Evolutionary conservation across 768 basidiomycete species (phyloP).

Genomic region (Suillus paluster): DNA sequence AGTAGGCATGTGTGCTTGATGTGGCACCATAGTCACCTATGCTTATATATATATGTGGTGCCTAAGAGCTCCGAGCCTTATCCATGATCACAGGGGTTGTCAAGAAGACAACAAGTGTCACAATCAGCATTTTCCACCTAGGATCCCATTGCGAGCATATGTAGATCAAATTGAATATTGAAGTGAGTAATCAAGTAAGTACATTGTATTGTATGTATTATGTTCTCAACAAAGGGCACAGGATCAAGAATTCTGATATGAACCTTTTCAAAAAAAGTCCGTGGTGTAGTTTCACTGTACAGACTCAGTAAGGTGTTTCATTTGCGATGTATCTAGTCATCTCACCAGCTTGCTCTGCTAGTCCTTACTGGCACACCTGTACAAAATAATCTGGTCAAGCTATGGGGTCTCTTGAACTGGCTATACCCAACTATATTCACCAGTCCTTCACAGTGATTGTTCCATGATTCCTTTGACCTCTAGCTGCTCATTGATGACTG

Average conservation of each 20-base stretch:
- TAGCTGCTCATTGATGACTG: too few relatives aligned
- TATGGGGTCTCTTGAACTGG: constrained; percentile 61
- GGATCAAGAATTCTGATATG: constrained; percentile 71
- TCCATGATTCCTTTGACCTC: constrained; percentile 60
- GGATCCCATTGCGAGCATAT: too few relatives aligned
- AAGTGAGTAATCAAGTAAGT: too few relatives aligned
- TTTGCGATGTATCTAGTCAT: not conserved
- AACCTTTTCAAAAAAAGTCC: constrained; percentile 55
- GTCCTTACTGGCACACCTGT: constrained; percentile 78
- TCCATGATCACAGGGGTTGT: too few relatives aligned
- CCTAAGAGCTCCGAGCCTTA: too few relatives aligned
- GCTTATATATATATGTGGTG: too few relatives aligned
- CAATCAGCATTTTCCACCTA: too few relatives aligned
- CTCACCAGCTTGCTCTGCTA: constrained; percentile 21
- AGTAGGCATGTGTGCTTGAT: too few relatives aligned
- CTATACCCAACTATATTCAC: constrained; percentile 61
- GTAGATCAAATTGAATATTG: too few relatives aligned
- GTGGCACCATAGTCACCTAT: too few relatives aligned
- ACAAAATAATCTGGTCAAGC: constrained; percentile 65
- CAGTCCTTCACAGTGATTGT: constrained; percentile 46
- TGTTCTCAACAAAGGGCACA: constrained; percentile 71
- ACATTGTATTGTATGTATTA: too few relatives aligned
- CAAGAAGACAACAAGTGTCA: too few relatives aligned
- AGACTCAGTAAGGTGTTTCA: constrained; percentile 49
- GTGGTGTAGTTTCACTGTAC: constrained; percentile 58